phyloP scores from a whole-genome alignment of 768 basidiomycete genomes.

The Lactarius hengduanensis region DNA sequence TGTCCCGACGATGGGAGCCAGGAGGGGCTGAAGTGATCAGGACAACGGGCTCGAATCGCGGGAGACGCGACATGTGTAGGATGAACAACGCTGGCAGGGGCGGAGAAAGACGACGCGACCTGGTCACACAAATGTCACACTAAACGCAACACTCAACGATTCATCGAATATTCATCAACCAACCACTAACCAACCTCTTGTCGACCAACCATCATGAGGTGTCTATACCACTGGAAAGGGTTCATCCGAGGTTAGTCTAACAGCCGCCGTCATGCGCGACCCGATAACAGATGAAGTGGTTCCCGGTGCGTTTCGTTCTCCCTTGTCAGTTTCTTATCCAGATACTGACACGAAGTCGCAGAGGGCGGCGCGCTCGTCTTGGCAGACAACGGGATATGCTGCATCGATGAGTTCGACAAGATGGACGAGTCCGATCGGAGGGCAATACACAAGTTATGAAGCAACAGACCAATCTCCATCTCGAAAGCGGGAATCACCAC shows the following conservation, averaged over 20 bases:
- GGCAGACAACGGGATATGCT: conserved; percentile 99
- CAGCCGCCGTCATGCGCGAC: conserved; percentile 98
- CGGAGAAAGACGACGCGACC: no score
- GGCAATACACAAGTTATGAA: conserved; percentile 99
- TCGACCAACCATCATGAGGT: conserved; percentile 66
- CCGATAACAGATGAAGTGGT: conserved; percentile 99
- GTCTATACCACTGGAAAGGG: conserved; percentile 99
- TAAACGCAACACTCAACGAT: no score
- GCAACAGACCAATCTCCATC: conserved; percentile 99
- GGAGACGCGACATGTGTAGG: conserved; percentile 1
- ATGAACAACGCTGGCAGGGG: not conserved
- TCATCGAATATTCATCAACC: no score
- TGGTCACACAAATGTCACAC: no score
- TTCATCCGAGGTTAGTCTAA: conserved; percentile 97
- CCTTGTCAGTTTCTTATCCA: conserved; percentile 7
- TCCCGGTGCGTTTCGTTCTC: conserved; percentile 59
- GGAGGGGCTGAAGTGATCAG: conserved; percentile 5
- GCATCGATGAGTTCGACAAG: conserved; percentile 99
- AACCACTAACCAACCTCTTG: no score
- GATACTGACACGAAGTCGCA: conserved; percentile 36
- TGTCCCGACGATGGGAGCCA: not conserved
- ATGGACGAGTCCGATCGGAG: conserved; percentile 99
- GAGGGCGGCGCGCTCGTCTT: conserved; percentile 99
- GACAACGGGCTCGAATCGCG: conserved; percentile 6
- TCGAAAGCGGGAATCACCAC: conserved; percentile 99